Evolutionary conservation across 495 filamentous ascomycete species (phyloP).

Genomic region (Oleoguttula mirabilis): DNA sequence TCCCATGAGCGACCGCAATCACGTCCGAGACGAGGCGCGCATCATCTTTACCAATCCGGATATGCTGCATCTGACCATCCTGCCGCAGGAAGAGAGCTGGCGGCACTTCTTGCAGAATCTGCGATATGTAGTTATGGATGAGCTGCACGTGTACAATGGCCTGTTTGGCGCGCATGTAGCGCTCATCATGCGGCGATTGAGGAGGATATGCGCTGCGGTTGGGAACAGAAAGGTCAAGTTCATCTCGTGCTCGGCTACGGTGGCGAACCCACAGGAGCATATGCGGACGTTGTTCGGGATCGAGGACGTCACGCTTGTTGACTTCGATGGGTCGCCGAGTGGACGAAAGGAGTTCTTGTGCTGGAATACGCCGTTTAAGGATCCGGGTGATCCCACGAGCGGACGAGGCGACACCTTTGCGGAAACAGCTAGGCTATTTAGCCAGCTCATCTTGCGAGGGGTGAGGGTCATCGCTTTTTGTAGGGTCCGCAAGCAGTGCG

Average conservation of each 20-base stretch:
- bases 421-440: conserved; percentile 82
- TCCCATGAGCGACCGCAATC: conserved; percentile 60
- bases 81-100: conserved; percentile 87
- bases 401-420: conserved; percentile 70
- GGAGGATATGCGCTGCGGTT: conserved; percentile 80
- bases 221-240: conserved; percentile 85
- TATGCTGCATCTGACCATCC: conserved; percentile 90
- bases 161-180: conserved; percentile 89
- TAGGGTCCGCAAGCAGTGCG: conserved; percentile 73
- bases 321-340: conserved; percentile 87
- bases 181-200: conserved; percentile 82
- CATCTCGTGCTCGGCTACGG: conserved; percentile 93
- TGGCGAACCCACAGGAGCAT: conserved; percentile 85
- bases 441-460: conserved; percentile 76
- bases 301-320: conserved; percentile 60
- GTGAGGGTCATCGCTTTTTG: conserved; percentile 93
- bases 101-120: conserved; percentile 78
- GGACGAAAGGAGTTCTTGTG: conserved; percentile 92
- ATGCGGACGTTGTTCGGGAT: conserved; percentile 93
- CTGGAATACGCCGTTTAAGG: conserved; percentile 96
- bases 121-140: conserved; percentile 67
- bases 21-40: conserved; percentile 74
- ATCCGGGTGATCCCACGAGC: conserved; percentile 72
- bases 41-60: conserved; percentile 98
- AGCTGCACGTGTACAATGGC: conserved; percentile 94